Evolutionary conservation across 225 moss, liverwort and hornwort genomes (phyloP).

Genomic region (Marchantia polymorpha): DNA sequence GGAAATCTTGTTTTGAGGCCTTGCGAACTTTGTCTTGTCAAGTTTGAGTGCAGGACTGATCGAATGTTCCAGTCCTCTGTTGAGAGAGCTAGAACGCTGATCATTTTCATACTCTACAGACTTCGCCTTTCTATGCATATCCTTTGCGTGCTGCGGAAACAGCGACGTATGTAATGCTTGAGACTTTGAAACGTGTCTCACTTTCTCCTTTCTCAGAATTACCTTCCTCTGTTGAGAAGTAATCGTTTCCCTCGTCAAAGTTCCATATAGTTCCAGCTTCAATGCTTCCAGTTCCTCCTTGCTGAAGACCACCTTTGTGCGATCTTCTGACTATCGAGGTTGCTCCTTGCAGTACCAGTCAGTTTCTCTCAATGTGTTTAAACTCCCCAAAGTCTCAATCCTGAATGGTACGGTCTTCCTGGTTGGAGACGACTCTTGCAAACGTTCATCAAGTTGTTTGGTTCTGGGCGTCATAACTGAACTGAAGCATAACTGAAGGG

Average conservation of each 20-base stretch:
- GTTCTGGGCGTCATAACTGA: conserved; percentile 30
- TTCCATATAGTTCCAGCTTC: conserved; percentile 46
- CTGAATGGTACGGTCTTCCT: conserved; percentile 10
- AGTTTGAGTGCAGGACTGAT: neutral
- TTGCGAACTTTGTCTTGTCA: neutral
- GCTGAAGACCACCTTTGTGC: conserved; percentile 40
- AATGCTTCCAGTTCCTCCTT: conserved; percentile 42
- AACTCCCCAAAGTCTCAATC: conserved; percentile 17
- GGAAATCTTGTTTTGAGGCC: no score
- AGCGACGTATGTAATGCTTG: conserved; percentile 4
- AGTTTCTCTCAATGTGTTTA: conserved; percentile 11
- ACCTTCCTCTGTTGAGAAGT: conserved; percentile 18
- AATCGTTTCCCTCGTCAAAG: conserved; percentile 29
- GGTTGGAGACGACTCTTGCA: conserved; percentile 5
- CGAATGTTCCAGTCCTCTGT: no score
- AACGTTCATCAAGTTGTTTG: conserved; percentile 19
- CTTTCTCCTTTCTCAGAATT: conserved; percentile 23
- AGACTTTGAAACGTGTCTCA: conserved; percentile 2
- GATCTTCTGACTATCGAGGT: conserved; percentile 33
- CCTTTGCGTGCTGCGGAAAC: neutral
- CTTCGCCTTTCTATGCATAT: neutral
- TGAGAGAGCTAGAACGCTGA: neutral
- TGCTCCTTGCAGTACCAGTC: conserved; percentile 19
- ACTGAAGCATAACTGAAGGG: no score
- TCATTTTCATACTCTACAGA: neutral